These are phyloP conservation scores for Malbranchea zuffiana DNA, from an alignment of 2,329 filamentous ascomycete genomes.

Conservation along the genomic window DNA sequence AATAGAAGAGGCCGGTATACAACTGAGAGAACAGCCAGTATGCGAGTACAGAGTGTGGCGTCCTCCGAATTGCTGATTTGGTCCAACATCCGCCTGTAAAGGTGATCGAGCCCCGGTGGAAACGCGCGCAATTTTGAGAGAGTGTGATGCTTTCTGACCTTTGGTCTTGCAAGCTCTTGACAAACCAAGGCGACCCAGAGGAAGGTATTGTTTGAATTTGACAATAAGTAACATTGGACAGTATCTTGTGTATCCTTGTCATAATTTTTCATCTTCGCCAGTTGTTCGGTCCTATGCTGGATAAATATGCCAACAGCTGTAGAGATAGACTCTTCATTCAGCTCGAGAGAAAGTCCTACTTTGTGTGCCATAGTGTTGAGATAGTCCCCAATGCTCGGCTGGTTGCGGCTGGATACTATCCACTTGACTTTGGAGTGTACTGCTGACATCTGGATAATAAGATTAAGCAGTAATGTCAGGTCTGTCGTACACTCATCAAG, in stretches of 20 bases:
- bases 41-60: constrained; percentile 22
- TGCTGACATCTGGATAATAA: constrained; percentile 22
- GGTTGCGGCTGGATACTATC: constrained; percentile 38
- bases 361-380: constrained; percentile 17
- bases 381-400: constrained; percentile 26
- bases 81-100: constrained; percentile 20
- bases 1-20: constrained; percentile 31
- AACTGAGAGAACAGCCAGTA: constrained; percentile 25
- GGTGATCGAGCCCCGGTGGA: constrained; percentile 13
- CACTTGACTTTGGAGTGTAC: constrained; percentile 28
- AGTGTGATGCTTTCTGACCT: constrained; percentile 6
- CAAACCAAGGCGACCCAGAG: constrained; percentile 33
- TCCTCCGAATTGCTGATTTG: constrained; percentile 23
- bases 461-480: constrained; percentile 25
- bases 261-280: neutral
- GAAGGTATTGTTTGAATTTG: constrained; percentile 28
- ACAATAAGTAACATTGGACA: neutral
- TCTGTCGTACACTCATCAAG: constrained; percentile 36
- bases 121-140: constrained; percentile 13
- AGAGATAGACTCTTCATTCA: neutral
- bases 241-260: neutral
- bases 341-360: neutral
- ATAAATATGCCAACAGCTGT: constrained; percentile 2
- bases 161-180: constrained; percentile 18
- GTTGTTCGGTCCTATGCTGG: neutral